These are phyloP conservation scores for Aspergillus caelatus DNA, from an alignment of 2,329 filamentous ascomycete genomes.

Conservation along the genomic window DNA sequence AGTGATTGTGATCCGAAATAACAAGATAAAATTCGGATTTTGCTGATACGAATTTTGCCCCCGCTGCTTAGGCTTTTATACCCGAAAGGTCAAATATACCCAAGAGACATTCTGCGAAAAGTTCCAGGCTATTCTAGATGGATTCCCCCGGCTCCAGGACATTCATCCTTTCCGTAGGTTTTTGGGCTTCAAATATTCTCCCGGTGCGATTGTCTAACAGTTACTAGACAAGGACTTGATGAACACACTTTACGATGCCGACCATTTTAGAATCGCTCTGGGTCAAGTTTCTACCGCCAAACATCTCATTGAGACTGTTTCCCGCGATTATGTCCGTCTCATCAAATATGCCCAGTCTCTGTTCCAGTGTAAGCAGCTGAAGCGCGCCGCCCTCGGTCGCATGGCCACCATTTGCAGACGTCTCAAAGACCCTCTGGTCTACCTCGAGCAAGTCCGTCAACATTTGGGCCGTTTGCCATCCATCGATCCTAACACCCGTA, in stretches of 20 bases:
- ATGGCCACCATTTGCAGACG: constrained; percentile 98
- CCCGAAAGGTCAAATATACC: constrained; percentile 96
- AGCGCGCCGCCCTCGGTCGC: constrained; percentile 90
- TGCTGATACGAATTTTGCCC: constrained; percentile 30
- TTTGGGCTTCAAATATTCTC: constrained; percentile 18
- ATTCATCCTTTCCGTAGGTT: constrained; percentile 88
- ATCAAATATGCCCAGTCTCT: constrained; percentile 96
- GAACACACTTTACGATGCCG: constrained; percentile 97
- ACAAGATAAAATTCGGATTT: constrained; percentile 11
- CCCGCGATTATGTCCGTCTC: constrained; percentile 92
- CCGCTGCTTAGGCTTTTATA: constrained; percentile 73
- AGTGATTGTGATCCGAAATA: background rate
- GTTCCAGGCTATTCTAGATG: constrained; percentile 84
- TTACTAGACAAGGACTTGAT: constrained; percentile 72
- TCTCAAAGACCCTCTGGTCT: constrained; percentile 90
- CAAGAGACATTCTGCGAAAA: constrained; percentile 97
- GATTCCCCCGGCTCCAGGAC: constrained; percentile 88
- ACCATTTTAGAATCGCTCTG: constrained; percentile 95
- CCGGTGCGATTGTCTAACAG: constrained; percentile 18
- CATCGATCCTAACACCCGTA: constrained; percentile 98
- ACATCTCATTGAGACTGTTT: constrained; percentile 93
- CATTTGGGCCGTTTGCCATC: constrained; percentile 95
- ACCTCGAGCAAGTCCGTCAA: constrained; percentile 95
- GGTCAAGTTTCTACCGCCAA: constrained; percentile 96
- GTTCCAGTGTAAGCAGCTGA: constrained; percentile 99